Percentiles rank a stretch among this genome's conserved stretches.
phyloP scores from a whole-genome alignment of 306 rosid species.

The Pyrus bretschneideri region DNA sequence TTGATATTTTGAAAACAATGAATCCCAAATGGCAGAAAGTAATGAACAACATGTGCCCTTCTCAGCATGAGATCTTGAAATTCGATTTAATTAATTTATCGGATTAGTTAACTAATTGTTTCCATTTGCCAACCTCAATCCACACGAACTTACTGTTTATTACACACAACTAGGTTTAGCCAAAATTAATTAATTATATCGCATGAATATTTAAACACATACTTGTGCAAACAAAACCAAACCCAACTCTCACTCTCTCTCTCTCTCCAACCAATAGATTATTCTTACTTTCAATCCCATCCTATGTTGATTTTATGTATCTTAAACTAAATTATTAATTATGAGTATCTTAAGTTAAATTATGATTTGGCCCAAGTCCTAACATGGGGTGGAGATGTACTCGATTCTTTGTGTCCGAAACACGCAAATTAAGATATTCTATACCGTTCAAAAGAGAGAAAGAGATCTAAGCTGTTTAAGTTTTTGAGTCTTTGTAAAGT shows the following conservation, averaged over 20 bases:
- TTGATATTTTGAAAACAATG: background rate
- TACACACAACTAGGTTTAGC: conserved; percentile 1
- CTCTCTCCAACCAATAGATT: background rate
- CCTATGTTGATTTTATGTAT: conserved; percentile 13
- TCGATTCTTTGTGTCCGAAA: too few relatives aligned
- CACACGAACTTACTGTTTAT: conserved; percentile 9
- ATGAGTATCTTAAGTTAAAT: too few relatives aligned
- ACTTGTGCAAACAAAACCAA: background rate
- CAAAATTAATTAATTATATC: background rate
- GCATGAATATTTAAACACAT: background rate
- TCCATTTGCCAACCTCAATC: conserved; percentile 13
- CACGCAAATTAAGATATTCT: too few relatives aligned
- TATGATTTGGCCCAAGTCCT: background rate
- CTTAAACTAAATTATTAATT: background rate
- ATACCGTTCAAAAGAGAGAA: too few relatives aligned
- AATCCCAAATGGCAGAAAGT: background rate
- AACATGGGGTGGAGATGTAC: background rate
- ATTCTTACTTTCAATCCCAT: conserved; percentile 9
- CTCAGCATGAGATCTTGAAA: conserved; percentile 13
- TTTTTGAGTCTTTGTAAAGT: too few relatives aligned
- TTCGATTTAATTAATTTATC: background rate
- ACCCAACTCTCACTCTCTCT: background rate
- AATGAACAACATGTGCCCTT: conserved; percentile 19
- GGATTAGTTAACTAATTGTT: conserved; percentile 2
- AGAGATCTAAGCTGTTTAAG: too few relatives aligned